phyloP scores from a whole-genome alignment of 176 grass and related monocot genomes.

The Microstegium vimineum region DNA sequence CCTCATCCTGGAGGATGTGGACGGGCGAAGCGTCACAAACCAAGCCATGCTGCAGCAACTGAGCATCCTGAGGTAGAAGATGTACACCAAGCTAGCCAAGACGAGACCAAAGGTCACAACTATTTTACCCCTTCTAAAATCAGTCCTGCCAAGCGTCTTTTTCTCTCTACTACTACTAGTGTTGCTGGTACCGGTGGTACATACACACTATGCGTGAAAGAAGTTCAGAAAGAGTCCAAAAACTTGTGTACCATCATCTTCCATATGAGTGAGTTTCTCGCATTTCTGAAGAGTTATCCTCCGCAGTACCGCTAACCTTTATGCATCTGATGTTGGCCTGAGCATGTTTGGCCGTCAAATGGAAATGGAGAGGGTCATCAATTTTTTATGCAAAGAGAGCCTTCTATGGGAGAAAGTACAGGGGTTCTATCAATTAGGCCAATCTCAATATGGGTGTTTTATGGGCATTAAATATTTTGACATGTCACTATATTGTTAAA shows the following conservation, averaged over 20 bases:
- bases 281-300: constrained; percentile 3
- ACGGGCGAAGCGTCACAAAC: not conserved
- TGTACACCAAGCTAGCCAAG: not conserved
- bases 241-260: no score
- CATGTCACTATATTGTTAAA: no score
- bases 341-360: constrained; percentile 13
- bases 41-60: constrained; percentile 19
- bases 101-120: not conserved
- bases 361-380: not conserved
- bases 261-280: no score
- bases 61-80: not conserved
- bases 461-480: no score
- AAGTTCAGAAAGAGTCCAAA: no score
- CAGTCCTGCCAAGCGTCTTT: not conserved
- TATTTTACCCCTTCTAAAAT: not conserved
- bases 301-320: not conserved
- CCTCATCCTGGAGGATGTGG: not conserved
- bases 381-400: not conserved
- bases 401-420: not conserved
- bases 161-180: not conserved
- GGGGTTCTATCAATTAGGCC: not conserved
- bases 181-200: no score
- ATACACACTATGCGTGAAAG: no score
- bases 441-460: no score
- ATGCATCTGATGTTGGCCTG: not conserved